Percentiles rank a stretch among this genome's conserved stretches.
These are phyloP conservation scores for Nemophila menziesii DNA, from an alignment of 257 asterid species.

Conservation along the genomic window DNA sequence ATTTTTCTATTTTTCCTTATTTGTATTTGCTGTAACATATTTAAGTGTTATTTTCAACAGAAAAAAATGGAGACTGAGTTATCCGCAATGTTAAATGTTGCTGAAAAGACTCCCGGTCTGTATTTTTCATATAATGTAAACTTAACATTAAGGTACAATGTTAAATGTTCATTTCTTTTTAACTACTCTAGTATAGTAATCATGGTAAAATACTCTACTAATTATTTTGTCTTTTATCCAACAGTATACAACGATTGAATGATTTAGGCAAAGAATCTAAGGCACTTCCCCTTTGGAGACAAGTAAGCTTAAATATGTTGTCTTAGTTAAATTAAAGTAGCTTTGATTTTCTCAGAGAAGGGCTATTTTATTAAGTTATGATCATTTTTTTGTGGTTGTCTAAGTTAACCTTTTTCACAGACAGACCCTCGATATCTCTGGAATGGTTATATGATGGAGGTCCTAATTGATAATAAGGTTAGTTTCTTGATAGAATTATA, in stretches of 20 bases:
- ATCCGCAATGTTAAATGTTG: constrained; percentile 48
- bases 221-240: constrained; percentile 8
- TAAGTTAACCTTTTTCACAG: constrained; percentile 27
- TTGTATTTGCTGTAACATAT: constrained; percentile 3
- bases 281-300: constrained; percentile 96
- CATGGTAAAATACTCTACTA: not conserved
- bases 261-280: constrained; percentile 92
- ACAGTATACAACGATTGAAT: constrained; percentile 67
- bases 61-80: constrained; percentile 72
- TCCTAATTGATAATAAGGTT: constrained; percentile 83
- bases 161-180: too few species aligned
- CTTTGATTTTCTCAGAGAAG: not conserved
- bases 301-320: constrained; percentile 31
- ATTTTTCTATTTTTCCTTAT: constrained; percentile 4
- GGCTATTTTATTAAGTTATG: not conserved
- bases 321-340: not conserved
- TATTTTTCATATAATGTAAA: constrained; percentile 86
- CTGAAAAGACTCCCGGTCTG: constrained; percentile 67
- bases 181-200: not conserved
- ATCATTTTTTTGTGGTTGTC: constrained; percentile 6
- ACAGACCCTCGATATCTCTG: constrained; percentile 91
- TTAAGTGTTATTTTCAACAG: constrained; percentile 28
- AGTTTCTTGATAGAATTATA: constrained; percentile 5
- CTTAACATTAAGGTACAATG: constrained; percentile 63
- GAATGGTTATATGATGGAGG: constrained; percentile 83